Percentiles rank a stretch among this genome's conserved stretches.
Conservation (phyloP, 192 early-diverging fungal species). For the Entomortierella parvispora region DNA sequence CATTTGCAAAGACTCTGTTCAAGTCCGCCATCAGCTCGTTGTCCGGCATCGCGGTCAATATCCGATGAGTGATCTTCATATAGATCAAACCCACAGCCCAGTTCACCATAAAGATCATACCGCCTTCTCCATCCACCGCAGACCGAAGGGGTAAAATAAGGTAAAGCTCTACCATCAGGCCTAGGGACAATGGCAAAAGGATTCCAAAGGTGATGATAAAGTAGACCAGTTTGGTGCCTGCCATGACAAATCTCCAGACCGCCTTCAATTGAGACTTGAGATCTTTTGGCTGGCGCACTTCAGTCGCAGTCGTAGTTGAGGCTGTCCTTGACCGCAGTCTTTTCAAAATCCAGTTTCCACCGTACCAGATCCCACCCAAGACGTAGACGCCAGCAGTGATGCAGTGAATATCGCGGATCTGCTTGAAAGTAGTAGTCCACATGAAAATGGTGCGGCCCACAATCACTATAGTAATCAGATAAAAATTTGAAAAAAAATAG, state of each 20-base stretch:
- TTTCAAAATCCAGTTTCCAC: conserved; percentile 34
- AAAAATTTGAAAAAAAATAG: not conserved
- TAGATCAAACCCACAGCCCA: conserved; percentile 82
- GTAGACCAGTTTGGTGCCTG: conserved; percentile 57
- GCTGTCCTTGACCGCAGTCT: conserved; percentile 18
- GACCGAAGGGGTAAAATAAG: conserved; percentile 69
- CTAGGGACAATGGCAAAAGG: conserved; percentile 72
- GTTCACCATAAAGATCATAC: conserved; percentile 58
- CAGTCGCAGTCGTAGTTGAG: conserved; percentile 13
- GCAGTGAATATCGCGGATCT: conserved; percentile 82
- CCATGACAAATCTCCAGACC: conserved; percentile 19
- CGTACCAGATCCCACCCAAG: conserved; percentile 34
- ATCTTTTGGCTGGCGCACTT: conserved; percentile 39
- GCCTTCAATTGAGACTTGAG: conserved; percentile 19
- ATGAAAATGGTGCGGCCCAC: conserved; percentile 67
- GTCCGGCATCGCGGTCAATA: conserved; percentile 64
- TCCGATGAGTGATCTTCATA: conserved; percentile 71
- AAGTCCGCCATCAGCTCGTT: conserved; percentile 48
- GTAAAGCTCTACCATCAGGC: conserved; percentile 79
- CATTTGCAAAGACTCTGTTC: conserved; percentile 24
- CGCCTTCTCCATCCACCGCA: conserved; percentile 27
- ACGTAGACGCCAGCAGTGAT: conserved; percentile 76
- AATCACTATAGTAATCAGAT: conserved; percentile 54
- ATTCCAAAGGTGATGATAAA: conserved; percentile 67
- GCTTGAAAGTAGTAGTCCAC: conserved; percentile 53